Conservation (phyloP, 768 basidiomycete species). For the Suillus placidus region DNA sequence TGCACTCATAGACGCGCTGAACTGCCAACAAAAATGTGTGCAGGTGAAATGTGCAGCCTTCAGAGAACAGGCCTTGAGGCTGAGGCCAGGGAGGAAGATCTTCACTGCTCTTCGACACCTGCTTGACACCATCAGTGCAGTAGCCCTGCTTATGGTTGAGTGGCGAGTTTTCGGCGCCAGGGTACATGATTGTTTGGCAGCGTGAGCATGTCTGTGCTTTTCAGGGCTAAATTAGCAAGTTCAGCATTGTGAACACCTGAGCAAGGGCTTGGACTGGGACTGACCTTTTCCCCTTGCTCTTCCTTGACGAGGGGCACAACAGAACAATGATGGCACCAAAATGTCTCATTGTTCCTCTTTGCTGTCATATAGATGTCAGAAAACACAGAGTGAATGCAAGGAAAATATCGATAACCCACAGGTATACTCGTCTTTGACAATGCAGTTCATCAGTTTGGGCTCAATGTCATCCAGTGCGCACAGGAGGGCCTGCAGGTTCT, state of each 20-base stretch:
- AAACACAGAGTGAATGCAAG: constrained; percentile 7
- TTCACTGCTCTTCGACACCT: not conserved
- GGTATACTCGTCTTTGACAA: constrained; percentile 14
- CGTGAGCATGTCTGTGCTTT: constrained; percentile 1
- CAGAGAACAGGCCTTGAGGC: constrained; percentile 7
- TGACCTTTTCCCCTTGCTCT: not conserved
- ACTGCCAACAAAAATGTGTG: not conserved
- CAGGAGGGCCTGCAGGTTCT: constrained; percentile 19
- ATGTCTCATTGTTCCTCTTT: constrained; percentile 6
- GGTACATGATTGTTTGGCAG: constrained; percentile 12
- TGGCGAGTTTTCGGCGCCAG: constrained; percentile 4
- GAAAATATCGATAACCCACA: constrained; percentile 11
- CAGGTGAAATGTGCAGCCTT: not conserved
- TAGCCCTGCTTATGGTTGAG: constrained; percentile 9
- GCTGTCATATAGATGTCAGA: constrained; percentile 8
- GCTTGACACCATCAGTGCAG: constrained; percentile 5
- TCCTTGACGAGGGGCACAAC: constrained; percentile 10
- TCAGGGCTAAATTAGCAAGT: not conserved
- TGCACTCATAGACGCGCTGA: not conserved
- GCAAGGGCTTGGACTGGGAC: constrained; percentile 6
- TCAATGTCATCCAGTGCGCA: constrained; percentile 17
- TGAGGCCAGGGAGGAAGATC: constrained; percentile 11
- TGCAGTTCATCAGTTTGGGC: constrained; percentile 11
- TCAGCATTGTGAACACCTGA: constrained; percentile 6
- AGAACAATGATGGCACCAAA: constrained; percentile 17